A percentile compares a stretch with the other conserved stretches of the same genome.
phyloP scores from a whole-genome alignment of 768 basidiomycete species.

The Fomitopsis serialis region DNA sequence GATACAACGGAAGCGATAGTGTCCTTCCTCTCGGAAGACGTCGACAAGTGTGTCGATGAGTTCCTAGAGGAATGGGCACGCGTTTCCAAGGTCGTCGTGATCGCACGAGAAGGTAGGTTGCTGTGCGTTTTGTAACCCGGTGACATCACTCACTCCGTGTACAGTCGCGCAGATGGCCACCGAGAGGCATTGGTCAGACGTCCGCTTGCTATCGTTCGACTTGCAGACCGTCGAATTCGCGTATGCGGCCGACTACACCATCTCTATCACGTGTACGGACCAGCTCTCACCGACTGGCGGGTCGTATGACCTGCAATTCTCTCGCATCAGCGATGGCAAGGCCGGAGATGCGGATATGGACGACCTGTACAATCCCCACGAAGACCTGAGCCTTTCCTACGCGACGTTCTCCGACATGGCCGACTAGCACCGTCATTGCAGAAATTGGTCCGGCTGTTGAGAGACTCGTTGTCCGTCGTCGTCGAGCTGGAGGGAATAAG shows the following conservation, averaged over 20 bases:
- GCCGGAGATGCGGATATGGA: constrained; percentile 15
- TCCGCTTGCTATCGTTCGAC: constrained; percentile 85
- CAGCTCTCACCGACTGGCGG: constrained; percentile 65
- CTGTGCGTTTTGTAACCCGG: background rate
- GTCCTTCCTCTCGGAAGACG: constrained; percentile 81
- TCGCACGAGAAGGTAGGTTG: constrained; percentile 75
- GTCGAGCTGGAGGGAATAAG: constrained; percentile 59
- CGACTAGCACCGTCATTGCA: constrained; percentile 60
- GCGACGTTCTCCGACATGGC: constrained; percentile 65
- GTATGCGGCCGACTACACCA: constrained; percentile 70
- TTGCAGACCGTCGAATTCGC: constrained; percentile 89
- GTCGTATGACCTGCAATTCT: constrained; percentile 70
- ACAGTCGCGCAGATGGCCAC: constrained; percentile 82
- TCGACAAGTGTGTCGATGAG: constrained; percentile 84
- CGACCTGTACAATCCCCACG: constrained; percentile 63
- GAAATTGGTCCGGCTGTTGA: constrained; percentile 60
- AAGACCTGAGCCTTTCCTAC: constrained; percentile 75
- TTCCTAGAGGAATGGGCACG: constrained; percentile 91
- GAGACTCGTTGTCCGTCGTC: constrained; percentile 75
- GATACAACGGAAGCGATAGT: constrained; percentile 86
- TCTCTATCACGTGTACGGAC: constrained; percentile 75
- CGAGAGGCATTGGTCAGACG: constrained; percentile 63
- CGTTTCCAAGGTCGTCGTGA: constrained; percentile 91
- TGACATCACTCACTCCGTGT: background rate
- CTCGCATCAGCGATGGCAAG: constrained; percentile 33